These are phyloP conservation scores for Dipodascus geniculatus DNA, from an alignment of 805 yeast genomes.

Conservation along the genomic window DNA sequence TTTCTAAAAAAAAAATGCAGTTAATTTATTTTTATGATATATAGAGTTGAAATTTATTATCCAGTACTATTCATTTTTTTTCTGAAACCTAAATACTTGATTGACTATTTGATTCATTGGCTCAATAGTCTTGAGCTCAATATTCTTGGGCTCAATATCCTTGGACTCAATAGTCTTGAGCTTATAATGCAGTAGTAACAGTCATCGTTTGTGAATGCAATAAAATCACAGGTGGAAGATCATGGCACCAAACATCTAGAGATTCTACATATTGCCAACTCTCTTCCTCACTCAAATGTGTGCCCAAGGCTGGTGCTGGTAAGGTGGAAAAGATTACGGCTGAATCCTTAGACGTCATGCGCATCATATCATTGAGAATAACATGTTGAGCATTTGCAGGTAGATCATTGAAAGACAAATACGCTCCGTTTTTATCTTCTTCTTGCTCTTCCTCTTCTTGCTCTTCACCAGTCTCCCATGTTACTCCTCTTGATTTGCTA, in stretches of 20 bases:
- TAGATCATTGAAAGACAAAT: constrained; percentile 62
- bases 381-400: constrained; percentile 88
- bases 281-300: constrained; percentile 58
- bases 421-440: neutral
- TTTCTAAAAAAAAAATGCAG: no score
- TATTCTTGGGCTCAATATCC: no score
- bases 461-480: constrained; percentile 1
- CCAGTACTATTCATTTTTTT: neutral
- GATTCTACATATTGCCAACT: constrained; percentile 66
- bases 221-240: constrained; percentile 69
- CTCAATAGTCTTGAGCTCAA: no score
- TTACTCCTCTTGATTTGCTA: neutral
- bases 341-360: constrained; percentile 44
- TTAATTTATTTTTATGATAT: constrained; percentile 3
- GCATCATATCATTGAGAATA: constrained; percentile 79
- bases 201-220: constrained; percentile 91
- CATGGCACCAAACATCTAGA: constrained; percentile 69
- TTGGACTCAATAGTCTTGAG: no score
- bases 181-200: constrained; percentile 78
- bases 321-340: constrained; percentile 78
- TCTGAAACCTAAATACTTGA: no score
- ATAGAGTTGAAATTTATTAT: constrained; percentile 2
- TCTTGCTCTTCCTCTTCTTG: neutral
- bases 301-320: constrained; percentile 79
- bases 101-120: no score